Percentiles rank a stretch among this genome's conserved stretches.
Conservation (phyloP, 768 basidiomycete genomes). For the Rubroboletus pulcherrimus region DNA sequence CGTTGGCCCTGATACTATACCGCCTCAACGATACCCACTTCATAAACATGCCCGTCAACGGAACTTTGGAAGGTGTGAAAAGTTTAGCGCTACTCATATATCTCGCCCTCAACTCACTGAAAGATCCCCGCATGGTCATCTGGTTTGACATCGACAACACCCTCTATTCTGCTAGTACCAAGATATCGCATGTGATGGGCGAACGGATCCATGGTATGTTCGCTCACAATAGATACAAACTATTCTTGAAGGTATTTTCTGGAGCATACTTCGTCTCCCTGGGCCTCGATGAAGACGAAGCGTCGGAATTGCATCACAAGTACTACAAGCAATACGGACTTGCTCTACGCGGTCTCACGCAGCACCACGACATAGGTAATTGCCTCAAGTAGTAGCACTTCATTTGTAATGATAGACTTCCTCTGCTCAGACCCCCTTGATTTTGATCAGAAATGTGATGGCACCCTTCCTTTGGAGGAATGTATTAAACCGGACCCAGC, state of each 20-base stretch:
- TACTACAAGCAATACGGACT: constrained; percentile 84
- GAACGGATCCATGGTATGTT: constrained; percentile 67
- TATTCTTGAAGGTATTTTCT: background rate
- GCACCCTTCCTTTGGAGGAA: constrained; percentile 75
- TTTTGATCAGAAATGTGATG: constrained; percentile 82
- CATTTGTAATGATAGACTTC: background rate
- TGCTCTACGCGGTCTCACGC: constrained; percentile 72
- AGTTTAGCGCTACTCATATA: background rate
- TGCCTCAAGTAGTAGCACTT: background rate
- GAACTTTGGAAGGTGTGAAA: constrained; percentile 24
- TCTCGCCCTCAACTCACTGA: constrained; percentile 1
- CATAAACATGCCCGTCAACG: constrained; percentile 21
- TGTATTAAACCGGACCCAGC: constrained; percentile 65
- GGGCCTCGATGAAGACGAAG: constrained; percentile 65
- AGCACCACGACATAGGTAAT: constrained; percentile 72
- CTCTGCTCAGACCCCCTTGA: constrained; percentile 68
- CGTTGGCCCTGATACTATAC: constrained; percentile 1
- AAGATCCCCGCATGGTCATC: constrained; percentile 59
- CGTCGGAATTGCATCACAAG: constrained; percentile 59
- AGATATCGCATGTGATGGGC: constrained; percentile 78
- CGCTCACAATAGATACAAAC: background rate
- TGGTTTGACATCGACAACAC: constrained; percentile 92
- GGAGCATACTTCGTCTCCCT: constrained; percentile 72
- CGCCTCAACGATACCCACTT: constrained; percentile 22
- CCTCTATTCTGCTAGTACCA: constrained; percentile 72